Conservation (phyloP, 1,284 basidiomycete species). For the Sanguinoderma infundibulare region DNA sequence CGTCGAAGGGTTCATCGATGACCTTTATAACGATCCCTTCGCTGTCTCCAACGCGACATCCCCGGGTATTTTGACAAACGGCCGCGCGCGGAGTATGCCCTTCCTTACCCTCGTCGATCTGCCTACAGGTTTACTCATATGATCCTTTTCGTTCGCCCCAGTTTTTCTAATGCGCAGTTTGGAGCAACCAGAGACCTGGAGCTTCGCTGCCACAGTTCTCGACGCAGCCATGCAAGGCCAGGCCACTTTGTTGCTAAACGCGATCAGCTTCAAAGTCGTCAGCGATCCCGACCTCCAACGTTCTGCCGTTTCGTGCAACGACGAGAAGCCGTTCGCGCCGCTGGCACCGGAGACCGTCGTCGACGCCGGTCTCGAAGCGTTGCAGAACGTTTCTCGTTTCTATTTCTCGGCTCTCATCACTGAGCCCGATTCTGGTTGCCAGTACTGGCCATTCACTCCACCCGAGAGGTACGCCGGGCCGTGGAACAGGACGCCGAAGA, state of each 20-base stretch:
- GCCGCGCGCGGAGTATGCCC: slow-evolving; percentile 35
- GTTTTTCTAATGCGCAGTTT: slow-evolving; percentile 27
- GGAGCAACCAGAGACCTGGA: slow-evolving; percentile 22
- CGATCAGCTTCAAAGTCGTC: slow-evolving; percentile 8
- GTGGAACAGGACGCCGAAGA: slow-evolving; percentile 33
- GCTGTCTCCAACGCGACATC: slow-evolving; percentile 32
- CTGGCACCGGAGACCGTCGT: slow-evolving; percentile 27
- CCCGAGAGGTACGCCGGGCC: slow-evolving; percentile 33
- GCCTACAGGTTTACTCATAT: not conserved
- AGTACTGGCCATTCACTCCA: slow-evolving; percentile 30
- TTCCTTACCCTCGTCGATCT: not conserved
- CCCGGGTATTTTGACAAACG: slow-evolving; percentile 40
- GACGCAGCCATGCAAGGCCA: slow-evolving; percentile 33
- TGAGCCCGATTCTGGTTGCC: slow-evolving; percentile 31
- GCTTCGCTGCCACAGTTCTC: slow-evolving; percentile 14
- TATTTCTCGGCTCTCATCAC: slow-evolving; percentile 22
- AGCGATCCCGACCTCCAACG: slow-evolving; percentile 26
- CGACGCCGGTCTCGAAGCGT: slow-evolving; percentile 25
- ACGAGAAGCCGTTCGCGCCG: slow-evolving; percentile 25
- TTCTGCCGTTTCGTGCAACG: slow-evolving; percentile 34
- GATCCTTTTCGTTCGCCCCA: slow-evolving; percentile 3
- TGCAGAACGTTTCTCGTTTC: slow-evolving; percentile 26
- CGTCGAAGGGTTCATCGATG: slow-evolving; percentile 41
- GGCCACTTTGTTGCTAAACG: slow-evolving; percentile 26
- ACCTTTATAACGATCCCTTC: slow-evolving; percentile 36